Conservation (phyloP, 1,139 yeast species). For the Debaryomycetaceae sp. region DNA sequence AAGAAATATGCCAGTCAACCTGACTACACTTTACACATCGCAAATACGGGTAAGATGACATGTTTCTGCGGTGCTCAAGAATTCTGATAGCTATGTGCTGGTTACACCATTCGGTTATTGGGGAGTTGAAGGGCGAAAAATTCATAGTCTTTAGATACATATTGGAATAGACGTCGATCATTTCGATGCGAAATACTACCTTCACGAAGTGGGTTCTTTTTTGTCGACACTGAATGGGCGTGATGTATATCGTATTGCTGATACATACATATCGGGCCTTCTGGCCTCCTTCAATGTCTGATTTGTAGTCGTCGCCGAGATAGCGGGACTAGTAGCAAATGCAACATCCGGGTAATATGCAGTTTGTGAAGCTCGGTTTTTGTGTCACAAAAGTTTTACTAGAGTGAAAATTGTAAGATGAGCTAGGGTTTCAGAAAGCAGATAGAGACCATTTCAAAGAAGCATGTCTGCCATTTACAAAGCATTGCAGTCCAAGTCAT, state of each 20-base stretch:
- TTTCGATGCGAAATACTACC: too few species aligned
- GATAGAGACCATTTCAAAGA: neutral
- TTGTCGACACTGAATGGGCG: too few species aligned
- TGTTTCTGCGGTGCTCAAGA: neutral
- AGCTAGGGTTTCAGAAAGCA: neutral
- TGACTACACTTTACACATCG: neutral
- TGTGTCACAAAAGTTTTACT: slow-evolving; percentile 4
- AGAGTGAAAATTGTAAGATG: slow-evolving; percentile 5
- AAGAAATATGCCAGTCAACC: neutral
- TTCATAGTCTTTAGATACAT: neutral
- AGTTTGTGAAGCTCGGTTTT: neutral
- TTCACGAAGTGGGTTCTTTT: too few species aligned
- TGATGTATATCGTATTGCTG: too few species aligned
- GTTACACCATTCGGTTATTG: neutral
- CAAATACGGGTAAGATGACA: neutral
- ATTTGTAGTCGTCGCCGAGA: too few species aligned
- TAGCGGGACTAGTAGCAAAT: too few species aligned
- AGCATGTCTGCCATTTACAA: slow-evolving; percentile 65
- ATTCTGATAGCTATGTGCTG: neutral
- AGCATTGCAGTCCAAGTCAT: slow-evolving; percentile 56
- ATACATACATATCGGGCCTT: too few species aligned
- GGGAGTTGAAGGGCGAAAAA: neutral
- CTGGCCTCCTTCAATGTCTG: too few species aligned
- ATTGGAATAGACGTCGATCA: neutral
- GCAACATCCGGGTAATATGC: slow-evolving; percentile 9